Base-by-base conservation (phyloP, 2,329 filamentous ascomycete species). In the Ceratocystis huliohia region DNA sequence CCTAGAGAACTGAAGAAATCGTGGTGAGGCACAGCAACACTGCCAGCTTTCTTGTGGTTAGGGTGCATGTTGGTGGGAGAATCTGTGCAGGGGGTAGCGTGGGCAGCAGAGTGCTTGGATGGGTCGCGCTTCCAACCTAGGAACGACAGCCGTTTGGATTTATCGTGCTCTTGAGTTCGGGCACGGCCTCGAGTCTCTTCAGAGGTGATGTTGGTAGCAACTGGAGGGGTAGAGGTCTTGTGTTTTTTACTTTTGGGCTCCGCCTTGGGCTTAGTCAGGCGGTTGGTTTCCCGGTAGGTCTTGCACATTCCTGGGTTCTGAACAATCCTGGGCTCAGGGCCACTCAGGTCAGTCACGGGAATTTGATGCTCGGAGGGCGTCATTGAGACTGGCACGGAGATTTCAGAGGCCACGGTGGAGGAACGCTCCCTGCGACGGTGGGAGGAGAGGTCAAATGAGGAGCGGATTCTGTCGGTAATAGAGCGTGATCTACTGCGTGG, bases 291-390 rank as follows among this genome's bases (percentile, higher is more conserved):
- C 37, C 64, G 61, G 25, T 65, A 61, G 6, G 59, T 17, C 64
- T 56, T 59, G 28, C 67, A 68, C 50, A 62, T 65, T 61, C 63
- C 63, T 53, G 66, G 66, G 25, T 64, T 66, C 57, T 68, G 61
- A 17, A 68, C 41, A 15, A 68, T 65, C 44, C 65, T 65, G n/a
- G 65, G 65, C 20, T 62, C 65, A 28, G 65, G 67, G 15, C 67
- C 65, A 45, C 65, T 66, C 30, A 66, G 56, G 37, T 66, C 67
- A 13, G 65, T 68, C 25, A 68, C 67, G 25, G 67, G 61, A 61
- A 66, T 62, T 62, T 66, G 64, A n/a, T 64, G 22, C 3, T 64
- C 66, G 13, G 66, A 61, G 33, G 61, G 56, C 33, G 61, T 57
- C 33, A 33, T 50, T 4, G 50, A 67, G 41, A 67, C 30, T 61